A percentile compares a stretch with the other conserved stretches of the same genome.
These are phyloP conservation scores for Balakata baccata DNA, from an alignment of 345 rosid species.

Conservation along the genomic window DNA sequence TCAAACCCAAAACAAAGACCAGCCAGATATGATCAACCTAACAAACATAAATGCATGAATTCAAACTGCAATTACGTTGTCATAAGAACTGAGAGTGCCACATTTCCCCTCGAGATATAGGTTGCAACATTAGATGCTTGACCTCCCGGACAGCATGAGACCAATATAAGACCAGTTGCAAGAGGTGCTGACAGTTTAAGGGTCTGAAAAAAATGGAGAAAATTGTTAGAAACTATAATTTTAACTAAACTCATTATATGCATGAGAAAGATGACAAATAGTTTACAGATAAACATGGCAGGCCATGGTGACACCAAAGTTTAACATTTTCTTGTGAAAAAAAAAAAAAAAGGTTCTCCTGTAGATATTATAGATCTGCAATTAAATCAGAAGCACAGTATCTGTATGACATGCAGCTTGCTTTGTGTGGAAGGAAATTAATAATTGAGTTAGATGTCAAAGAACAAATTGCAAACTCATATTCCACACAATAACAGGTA, in stretches of 20 bases:
- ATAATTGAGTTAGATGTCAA: background rate
- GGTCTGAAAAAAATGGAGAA: conserved; percentile 41
- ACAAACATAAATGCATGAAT: conserved; percentile 5
- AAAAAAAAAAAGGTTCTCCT: background rate
- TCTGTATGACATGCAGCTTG: background rate
- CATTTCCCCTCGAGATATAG: conserved; percentile 91
- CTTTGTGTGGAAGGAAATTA: background rate
- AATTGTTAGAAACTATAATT: conserved; percentile 20
- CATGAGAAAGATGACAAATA: background rate
- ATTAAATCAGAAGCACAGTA: background rate
- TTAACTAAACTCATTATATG: conserved; percentile 2
- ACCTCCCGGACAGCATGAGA: conserved; percentile 98
- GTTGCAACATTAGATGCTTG: conserved; percentile 98
- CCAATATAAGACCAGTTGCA: conserved; percentile 92
- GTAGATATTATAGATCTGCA: background rate
- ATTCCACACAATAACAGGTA: background rate
- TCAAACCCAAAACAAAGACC: background rate
- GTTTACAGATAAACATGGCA: background rate
- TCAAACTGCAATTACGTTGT: conserved; percentile 60
- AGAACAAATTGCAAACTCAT: background rate
- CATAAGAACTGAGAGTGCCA: conserved; percentile 97
- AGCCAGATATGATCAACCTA: conserved; percentile 15
- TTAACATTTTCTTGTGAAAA: background rate
- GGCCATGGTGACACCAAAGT: background rate
- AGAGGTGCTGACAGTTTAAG: conserved; percentile 93